Evolutionary conservation across 2,329 filamentous ascomycete species (phyloP).

Genomic region (Orbilia oligospora): DNA sequence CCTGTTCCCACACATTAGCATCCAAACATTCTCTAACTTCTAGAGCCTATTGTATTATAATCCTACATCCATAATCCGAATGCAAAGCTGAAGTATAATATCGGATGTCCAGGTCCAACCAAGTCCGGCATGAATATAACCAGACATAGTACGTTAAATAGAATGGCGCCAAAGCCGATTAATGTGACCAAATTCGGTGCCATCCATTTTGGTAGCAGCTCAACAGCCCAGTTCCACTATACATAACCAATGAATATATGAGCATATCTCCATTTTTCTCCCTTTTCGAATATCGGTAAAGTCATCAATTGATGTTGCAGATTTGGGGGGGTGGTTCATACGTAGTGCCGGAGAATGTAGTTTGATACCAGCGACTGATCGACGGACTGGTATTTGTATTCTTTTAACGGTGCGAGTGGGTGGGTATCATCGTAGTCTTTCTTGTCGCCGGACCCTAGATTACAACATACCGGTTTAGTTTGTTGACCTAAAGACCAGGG

Average conservation of each 20-base stretch:
- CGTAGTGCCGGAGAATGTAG: conserved; percentile 95
- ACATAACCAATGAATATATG: conserved; percentile 41
- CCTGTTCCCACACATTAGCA: conserved; percentile 64
- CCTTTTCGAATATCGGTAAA: neutral
- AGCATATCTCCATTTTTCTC: conserved; percentile 6
- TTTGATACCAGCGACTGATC: conserved; percentile 95
- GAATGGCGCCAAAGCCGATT: conserved; percentile 92
- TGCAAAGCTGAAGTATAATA: conserved; percentile 96
- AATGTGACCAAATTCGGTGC: conserved; percentile 98
- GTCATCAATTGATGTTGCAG: neutral
- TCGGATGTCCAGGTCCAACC: conserved; percentile 86
- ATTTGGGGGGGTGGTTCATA: conserved; percentile 73
- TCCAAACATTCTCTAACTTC: neutral
- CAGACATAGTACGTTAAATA: conserved; percentile 83
- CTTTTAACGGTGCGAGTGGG: conserved; percentile 88
- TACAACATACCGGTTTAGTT: conserved; percentile 19
- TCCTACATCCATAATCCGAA: conserved; percentile 91
- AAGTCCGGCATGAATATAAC: conserved; percentile 89
- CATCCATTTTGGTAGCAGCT: conserved; percentile 93
- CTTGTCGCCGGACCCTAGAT: conserved; percentile 46
- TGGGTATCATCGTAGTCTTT: conserved; percentile 69
- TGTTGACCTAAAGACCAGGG: neutral
- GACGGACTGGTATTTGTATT: conserved; percentile 97
- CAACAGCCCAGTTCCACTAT: conserved; percentile 97
- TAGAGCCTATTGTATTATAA: neutral